A percentile compares a stretch with the other conserved stretches of the same genome.
Conservation (phyloP, 2,329 filamentous ascomycete genomes). For the Bertia moriformis region DNA sequence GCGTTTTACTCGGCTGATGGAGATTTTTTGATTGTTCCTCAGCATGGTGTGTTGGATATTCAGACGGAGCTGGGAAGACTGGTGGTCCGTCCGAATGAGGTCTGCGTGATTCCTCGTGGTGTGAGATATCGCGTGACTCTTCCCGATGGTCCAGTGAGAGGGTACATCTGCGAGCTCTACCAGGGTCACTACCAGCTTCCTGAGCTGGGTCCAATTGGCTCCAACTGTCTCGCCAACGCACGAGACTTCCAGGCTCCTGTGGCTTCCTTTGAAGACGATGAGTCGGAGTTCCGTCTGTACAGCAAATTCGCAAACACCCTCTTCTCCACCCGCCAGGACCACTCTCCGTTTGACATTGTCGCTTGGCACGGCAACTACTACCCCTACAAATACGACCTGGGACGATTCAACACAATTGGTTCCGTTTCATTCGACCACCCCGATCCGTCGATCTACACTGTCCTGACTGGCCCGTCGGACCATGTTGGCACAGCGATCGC, state of each 20-base stretch:
- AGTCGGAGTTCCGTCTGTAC: neutral
- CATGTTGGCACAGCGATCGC: conserved; percentile 41
- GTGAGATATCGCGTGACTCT: conserved; percentile 13
- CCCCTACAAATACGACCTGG: conserved; percentile 46
- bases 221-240: conserved; percentile 35
- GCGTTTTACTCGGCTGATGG: conserved; percentile 54
- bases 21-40: conserved; percentile 42
- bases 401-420: conserved; percentile 41
- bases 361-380: conserved; percentile 46
- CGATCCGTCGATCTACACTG: conserved; percentile 13
- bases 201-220: conserved; percentile 35
- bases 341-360: conserved; percentile 43
- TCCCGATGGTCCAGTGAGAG: conserved; percentile 8
- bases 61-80: conserved; percentile 39
- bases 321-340: conserved; percentile 36
- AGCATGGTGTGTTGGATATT: conserved; percentile 40
- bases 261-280: conserved; percentile 26
- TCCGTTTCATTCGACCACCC: conserved; percentile 17
- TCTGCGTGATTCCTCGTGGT: conserved; percentile 40
- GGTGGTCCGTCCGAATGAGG: conserved; percentile 40
- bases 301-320: conserved; percentile 35
- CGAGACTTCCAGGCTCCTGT: conserved; percentile 40
- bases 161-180: conserved; percentile 41
- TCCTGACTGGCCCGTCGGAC: conserved; percentile 41
- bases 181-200: conserved; percentile 34